Conservation (phyloP, 2,329 filamentous ascomycete species). For the Curvularia spicifera region DNA sequence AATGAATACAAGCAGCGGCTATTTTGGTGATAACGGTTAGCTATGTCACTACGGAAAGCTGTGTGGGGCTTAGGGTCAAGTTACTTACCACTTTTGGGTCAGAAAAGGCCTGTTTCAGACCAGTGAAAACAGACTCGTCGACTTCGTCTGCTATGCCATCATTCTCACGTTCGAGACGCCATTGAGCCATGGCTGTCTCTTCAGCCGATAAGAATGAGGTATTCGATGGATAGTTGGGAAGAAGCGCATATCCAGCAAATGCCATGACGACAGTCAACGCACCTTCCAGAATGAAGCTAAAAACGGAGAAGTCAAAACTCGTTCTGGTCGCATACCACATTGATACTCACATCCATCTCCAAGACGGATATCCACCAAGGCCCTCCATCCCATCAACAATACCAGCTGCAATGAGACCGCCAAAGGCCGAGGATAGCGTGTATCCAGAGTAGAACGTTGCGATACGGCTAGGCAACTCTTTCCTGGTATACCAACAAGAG, state of each 20-base stretch:
- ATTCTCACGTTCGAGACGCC: constrained; percentile 30
- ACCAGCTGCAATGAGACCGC: constrained; percentile 62
- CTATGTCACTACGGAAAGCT: not conserved
- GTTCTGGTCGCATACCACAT: constrained; percentile 8
- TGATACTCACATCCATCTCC: constrained; percentile 18
- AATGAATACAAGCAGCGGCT: constrained; percentile 51
- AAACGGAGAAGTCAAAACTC: not conserved
- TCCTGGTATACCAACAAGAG: constrained; percentile 33
- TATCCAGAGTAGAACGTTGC: constrained; percentile 63
- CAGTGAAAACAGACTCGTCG: constrained; percentile 34
- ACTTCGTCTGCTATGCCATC: constrained; percentile 27
- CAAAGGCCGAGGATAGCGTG: constrained; percentile 60
- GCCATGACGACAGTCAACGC: constrained; percentile 28
- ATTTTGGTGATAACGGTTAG: not conserved
- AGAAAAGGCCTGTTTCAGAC: constrained; percentile 56
- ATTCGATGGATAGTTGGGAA: constrained; percentile 59
- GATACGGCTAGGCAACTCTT: constrained; percentile 61
- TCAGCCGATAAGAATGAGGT: constrained; percentile 51
- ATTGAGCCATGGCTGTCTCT: constrained; percentile 29
- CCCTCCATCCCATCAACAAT: constrained; percentile 41
- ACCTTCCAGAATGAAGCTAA: constrained; percentile 30
- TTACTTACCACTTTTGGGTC: constrained; percentile 55
- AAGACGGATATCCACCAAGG: constrained; percentile 35
- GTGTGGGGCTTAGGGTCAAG: not conserved
- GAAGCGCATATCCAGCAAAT: constrained; percentile 51